phyloP scores from a whole-genome alignment of 2,329 filamentous ascomycete genomes.

The Calcarisporium arbuscula region DNA sequence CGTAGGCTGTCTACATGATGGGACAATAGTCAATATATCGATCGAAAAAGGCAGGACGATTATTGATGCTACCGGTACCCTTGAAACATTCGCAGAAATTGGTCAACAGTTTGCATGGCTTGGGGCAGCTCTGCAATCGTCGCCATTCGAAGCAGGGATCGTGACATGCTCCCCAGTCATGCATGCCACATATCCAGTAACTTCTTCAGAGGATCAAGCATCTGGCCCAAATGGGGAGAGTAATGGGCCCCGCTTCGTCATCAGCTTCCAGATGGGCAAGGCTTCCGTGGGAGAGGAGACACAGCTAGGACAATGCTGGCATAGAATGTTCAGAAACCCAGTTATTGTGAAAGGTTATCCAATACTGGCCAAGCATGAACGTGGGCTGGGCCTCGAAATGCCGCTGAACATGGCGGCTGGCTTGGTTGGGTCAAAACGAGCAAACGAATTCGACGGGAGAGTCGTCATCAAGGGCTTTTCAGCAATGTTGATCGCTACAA shows the following conservation, averaged over 20 bases:
- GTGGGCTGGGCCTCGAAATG: conserved; percentile 7
- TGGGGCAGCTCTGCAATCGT: conserved; percentile 8
- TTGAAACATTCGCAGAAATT: conserved; percentile 5
- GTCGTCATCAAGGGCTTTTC: conserved; percentile 11
- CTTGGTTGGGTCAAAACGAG: not conserved
- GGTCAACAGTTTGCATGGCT: conserved; percentile 11
- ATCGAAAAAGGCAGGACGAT: no score
- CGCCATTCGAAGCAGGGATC: conserved; percentile 1
- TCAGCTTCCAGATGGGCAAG: no score
- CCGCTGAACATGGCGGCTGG: conserved; percentile 9
- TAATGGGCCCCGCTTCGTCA: no score
- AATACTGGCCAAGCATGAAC: not conserved
- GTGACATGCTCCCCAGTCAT: no score
- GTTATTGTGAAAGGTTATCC: conserved; percentile 10
- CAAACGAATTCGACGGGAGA: conserved; percentile 3
- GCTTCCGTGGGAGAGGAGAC: no score
- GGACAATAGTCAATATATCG: no score
- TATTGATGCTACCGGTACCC: no score
- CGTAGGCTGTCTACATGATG: no score
- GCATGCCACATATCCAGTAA: no score
- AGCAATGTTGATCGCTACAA: conserved; percentile 6
- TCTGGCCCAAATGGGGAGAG: no score
- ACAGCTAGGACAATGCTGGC: conserved; percentile 9
- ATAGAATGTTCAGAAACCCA: conserved; percentile 9
- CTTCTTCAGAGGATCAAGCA: no score